Base-by-base conservation (phyloP, 768 basidiomycete genomes). In the Rhodosporidiobolus odoratus region DNA sequence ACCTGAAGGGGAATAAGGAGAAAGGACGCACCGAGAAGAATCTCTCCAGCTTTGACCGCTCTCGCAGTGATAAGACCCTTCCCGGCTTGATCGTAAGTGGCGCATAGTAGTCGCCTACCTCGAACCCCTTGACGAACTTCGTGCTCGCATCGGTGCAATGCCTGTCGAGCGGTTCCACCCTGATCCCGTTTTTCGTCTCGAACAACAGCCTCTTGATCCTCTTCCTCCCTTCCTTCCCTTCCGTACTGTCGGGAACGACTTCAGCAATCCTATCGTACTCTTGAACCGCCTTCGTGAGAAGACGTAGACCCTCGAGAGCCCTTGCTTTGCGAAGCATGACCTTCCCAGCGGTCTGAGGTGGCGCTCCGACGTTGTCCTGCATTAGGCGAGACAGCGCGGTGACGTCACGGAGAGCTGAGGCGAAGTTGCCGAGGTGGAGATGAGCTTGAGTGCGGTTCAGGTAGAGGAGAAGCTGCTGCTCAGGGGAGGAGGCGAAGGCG, bases 311-410 rank as follows among this genome's bases (percentile, higher is more conserved):
- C 48, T 59, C 58, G 17, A 40, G 21, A 8, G 65, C 65, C 5
- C 35, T n/a, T 10, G 38, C 47, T 1, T 30, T 30, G 4, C 58
- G 35, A 5, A 52, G 21, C 7, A 91, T 82, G 4, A 92, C 93
- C 81, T 96, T 97, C 7, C 89, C 92, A 88, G 80, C 41, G n/a
- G 40, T 43, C 19, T 25, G 62, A 3, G 23, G 25, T 4, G 38
- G 25, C 4, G 52, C 34, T 17, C 25, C 37, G 16, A 35, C 48
- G 35, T 25, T 40, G 7, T 4, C 58, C 27, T 25, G 6, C 38
- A 56, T 38, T 19, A 35, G 25, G 10, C 12, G 41, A 19, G 64
- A 30, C 10, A 37, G 57, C 3, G 4, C 4, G 7, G 13, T 3
- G 9, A 62, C 48, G 40, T 63, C 68, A 25, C 52, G 48, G 19